Evolutionary conservation across 495 filamentous ascomycete species (phyloP).

Genomic region (Trichocladium uniseriatum): DNA sequence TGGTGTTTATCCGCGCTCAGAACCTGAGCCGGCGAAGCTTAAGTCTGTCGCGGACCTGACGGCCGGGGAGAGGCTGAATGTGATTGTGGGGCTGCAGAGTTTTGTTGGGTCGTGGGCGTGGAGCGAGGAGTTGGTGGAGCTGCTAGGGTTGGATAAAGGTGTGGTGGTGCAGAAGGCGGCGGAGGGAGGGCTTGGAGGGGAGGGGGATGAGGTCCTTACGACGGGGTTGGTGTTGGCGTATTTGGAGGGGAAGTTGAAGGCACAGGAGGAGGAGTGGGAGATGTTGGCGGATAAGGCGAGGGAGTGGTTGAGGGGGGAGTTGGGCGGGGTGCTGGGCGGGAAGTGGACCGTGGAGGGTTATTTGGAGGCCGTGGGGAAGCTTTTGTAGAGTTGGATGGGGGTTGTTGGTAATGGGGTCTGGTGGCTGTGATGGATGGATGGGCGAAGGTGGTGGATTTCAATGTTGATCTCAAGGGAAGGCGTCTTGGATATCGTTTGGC

Average conservation of each 20-base stretch:
- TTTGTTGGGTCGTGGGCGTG: constrained; percentile 44
- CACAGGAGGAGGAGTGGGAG: constrained; percentile 44
- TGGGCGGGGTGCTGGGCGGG: background rate
- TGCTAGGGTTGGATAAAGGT: constrained; percentile 19
- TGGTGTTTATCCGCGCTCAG: no score
- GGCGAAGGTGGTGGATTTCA: no score
- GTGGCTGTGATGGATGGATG: no score
- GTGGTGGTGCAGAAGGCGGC: no score
- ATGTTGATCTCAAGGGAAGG: no score
- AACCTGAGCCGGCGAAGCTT: no score
- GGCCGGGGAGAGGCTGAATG: constrained; percentile 2
- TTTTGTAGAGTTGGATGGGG: no score
- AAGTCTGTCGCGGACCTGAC: no score
- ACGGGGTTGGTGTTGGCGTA: constrained; percentile 45
- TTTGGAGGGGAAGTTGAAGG: constrained; percentile 34
- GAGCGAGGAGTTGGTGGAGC: constrained; percentile 1
- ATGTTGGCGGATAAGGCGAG: constrained; percentile 44
- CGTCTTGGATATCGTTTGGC: no score
- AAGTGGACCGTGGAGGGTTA: background rate
- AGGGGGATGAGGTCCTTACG: constrained; percentile 23
- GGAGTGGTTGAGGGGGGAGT: constrained; percentile 29
- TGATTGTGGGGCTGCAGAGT: constrained; percentile 38
- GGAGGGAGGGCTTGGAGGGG: background rate
- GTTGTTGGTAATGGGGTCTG: no score
- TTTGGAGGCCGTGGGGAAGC: background rate